Evolutionary conservation across 2,329 filamentous ascomycete genomes (phyloP), one percentile per base, ranked within the genome.

Genomic region (Rutstroemia sp.): DNA sequence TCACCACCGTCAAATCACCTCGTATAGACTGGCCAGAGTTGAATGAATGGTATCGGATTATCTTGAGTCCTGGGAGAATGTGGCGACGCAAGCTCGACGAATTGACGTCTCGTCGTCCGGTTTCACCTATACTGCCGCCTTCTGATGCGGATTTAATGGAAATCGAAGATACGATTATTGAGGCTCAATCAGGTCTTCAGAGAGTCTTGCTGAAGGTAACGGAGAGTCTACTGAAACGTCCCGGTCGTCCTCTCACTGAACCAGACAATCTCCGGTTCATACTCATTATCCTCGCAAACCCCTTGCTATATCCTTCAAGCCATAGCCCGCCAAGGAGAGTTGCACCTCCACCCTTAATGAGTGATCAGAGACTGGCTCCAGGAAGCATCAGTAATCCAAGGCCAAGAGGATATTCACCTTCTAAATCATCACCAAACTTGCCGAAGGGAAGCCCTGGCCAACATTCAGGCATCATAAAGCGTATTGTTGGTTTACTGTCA

Each of bases 381-480:
- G 12, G 21, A 23, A 41, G 51, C 39, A n/a, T 30, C 5, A 49
- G n/a, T 18, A 38, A 37, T 21, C 27, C 47, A 5, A 51, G 34
- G 27, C 18, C 10, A 7, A 57, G 49, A 57, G 54, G 50, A 3
- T 54, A 49, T 12, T 56, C 56, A 14, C 25, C 51, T 37, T 56
- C 58, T 16, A 49, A 44, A 25, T 55, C 25, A 21, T 42, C 49
- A 9, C 46, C 54, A 2, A 63, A 62, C 39, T 46, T 49, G 4
- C 54, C 37, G 12, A 65, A 61, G 55, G 63, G 66, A 23, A 65
- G 73, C 7, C 67, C 76, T 10, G 86, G 85, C 1, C 82, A 88
- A 58, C 88, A 95, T 71, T 91, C 88, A 2, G 87, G 87, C 4
- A 87, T 96, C 53, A 82, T 95, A 65, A 96, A 96, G 70, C 82